These are phyloP conservation scores for Dictyostelium firmibasis DNA, from an alignment of 78 protist genomes.

Conservation along the genomic window DNA sequence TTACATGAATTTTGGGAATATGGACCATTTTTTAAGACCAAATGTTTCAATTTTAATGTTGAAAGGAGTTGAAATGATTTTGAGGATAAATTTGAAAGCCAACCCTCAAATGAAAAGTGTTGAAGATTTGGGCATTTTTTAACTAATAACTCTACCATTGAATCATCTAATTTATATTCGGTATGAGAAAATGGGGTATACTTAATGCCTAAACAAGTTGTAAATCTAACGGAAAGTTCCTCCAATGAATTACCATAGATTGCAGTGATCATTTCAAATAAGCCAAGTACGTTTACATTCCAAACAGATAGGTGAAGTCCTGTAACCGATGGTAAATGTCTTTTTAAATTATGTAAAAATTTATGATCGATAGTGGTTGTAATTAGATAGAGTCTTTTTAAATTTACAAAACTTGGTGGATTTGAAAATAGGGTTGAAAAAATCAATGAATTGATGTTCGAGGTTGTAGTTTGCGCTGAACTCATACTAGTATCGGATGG, in stretches of 20 bases:
- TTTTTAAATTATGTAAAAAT: not conserved
- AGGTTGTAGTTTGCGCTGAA: slow-evolving; percentile 36
- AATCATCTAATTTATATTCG: slow-evolving; percentile 43
- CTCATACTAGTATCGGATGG: slow-evolving; percentile 57
- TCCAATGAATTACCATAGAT: slow-evolving; percentile 17
- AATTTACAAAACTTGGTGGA: slow-evolving; percentile 19
- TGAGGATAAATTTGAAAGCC: slow-evolving; percentile 19
- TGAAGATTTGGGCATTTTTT: slow-evolving; percentile 20
- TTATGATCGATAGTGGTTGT: slow-evolving; percentile 18
- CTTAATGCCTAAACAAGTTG: slow-evolving; percentile 63
- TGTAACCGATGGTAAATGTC: slow-evolving; percentile 6
- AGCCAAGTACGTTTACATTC: not conserved
- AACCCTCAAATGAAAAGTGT: slow-evolving; percentile 72
- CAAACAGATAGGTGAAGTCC: slow-evolving; percentile 73
- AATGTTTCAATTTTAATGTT: slow-evolving; percentile 24
- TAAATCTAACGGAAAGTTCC: slow-evolving; percentile 42
- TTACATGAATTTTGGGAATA: slow-evolving; percentile 13
- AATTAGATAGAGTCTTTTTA: slow-evolving; percentile 40
- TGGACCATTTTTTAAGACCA: slow-evolving; percentile 58
- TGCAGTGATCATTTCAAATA: slow-evolving; percentile 15
- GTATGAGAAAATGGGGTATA: slow-evolving; percentile 63
- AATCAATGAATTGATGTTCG: not conserved
- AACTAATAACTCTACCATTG: slow-evolving; percentile 35
- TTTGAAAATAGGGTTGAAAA: slow-evolving; percentile 36
- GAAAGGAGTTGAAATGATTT: not conserved